phyloP scores from a whole-genome alignment of 2,329 filamentous ascomycete genomes.

The Zasmidium citrigriseum region DNA sequence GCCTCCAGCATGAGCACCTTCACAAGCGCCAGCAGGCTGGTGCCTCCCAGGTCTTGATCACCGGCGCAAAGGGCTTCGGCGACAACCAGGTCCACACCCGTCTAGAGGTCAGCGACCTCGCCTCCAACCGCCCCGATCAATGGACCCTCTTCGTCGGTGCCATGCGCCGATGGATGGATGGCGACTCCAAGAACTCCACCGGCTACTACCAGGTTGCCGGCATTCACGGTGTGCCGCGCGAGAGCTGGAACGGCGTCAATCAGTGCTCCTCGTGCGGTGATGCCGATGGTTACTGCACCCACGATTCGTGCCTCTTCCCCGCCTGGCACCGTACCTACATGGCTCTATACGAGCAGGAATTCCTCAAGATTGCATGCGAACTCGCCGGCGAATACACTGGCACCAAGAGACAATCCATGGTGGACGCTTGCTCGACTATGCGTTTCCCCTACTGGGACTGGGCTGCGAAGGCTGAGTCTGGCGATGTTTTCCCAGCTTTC shows the following conservation, averaged over 20 bases:
- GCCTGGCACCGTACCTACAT: conserved; percentile 36
- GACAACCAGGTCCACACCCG: conserved; percentile 18
- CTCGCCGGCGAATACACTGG: conserved; percentile 29
- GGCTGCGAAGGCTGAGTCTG: conserved; percentile 23
- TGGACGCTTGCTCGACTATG: conserved; percentile 27
- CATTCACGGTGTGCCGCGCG: conserved; percentile 35
- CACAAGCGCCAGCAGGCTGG: conserved; percentile 1
- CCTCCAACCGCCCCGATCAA: conserved; percentile 14
- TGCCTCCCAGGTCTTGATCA: conserved; percentile 13
- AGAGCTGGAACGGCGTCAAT: conserved; percentile 31
- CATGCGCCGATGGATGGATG: conserved; percentile 17
- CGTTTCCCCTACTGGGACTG: conserved; percentile 33
- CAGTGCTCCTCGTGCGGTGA: conserved; percentile 29
- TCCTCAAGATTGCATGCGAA: conserved; percentile 30
- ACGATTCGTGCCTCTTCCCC: conserved; percentile 37
- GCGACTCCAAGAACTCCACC: conserved; percentile 8
- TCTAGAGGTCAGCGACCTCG: conserved; percentile 22
- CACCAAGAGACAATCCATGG: conserved; percentile 24
- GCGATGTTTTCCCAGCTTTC: conserved; percentile 25
- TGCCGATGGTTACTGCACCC: conserved; percentile 37
- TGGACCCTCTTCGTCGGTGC: conserved; percentile 25
- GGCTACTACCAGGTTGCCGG: conserved; percentile 19
- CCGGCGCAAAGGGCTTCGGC: conserved; percentile 21
- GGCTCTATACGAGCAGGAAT: conserved; percentile 37
- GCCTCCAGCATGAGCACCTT: conserved; percentile 3